Percentiles rank a stretch among this genome's conserved stretches.
phyloP scores from a whole-genome alignment of 2,329 filamentous ascomycete species.

The Botryotinia convoluta region DNA sequence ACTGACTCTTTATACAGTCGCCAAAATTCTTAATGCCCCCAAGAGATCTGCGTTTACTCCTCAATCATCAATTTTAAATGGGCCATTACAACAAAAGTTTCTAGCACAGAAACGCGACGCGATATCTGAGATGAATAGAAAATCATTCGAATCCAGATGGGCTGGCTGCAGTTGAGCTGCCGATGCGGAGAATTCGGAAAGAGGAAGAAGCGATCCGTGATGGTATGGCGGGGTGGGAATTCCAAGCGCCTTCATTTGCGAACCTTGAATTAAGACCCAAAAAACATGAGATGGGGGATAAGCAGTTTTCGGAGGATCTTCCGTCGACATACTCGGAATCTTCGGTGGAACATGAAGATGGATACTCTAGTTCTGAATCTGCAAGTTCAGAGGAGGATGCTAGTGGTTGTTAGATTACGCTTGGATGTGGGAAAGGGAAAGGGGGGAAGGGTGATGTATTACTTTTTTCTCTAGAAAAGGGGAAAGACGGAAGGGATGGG shows the following conservation, averaged over 20 bases:
- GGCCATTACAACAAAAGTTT: not conserved
- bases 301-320: not conserved
- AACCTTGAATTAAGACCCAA: not conserved
- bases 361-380: not conserved
- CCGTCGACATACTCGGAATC: not conserved
- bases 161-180: not conserved
- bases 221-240: not conserved
- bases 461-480: not conserved
- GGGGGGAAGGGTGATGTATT: rapidly evolving
- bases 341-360: not conserved
- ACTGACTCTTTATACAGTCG: not conserved
- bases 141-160: not conserved
- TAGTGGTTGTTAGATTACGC: not conserved
- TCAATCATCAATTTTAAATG: not conserved
- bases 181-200: not conserved
- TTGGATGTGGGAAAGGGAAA: not conserved
- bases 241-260: not conserved
- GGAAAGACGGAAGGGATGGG: not conserved
- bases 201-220: not conserved
- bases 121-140: not conserved
- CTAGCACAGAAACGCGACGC: not conserved
- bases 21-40: not conserved
- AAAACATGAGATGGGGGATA: not conserved
- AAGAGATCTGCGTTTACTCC: not conserved
- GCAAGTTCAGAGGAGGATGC: not conserved